Percentiles rank a stretch among this genome's conserved stretches.
phyloP scores from a whole-genome alignment of 371 early-diverging fungal genomes.

The Syncephalastrum sp. region DNA sequence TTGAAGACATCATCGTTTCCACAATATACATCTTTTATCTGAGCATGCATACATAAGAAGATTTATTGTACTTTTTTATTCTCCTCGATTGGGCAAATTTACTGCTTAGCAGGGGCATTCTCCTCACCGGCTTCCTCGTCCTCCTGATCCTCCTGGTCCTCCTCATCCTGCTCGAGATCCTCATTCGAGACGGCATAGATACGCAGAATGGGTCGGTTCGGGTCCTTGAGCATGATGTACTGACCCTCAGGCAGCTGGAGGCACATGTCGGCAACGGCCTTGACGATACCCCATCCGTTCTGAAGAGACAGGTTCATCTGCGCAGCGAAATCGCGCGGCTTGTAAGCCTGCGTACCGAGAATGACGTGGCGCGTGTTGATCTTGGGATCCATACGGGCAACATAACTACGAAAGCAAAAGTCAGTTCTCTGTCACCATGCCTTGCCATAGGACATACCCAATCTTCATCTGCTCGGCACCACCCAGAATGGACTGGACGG shows the following conservation, averaged over 20 bases:
- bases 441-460: conserved; percentile 52
- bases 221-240: conserved; percentile 94
- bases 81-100: not conserved
- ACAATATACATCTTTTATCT: too few relatives aligned
- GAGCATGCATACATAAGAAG: not conserved
- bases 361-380: conserved; percentile 83
- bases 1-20: too few relatives aligned
- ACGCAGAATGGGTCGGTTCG: conserved; percentile 87
- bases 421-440: conserved; percentile 9
- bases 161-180: conserved; percentile 63
- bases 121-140: conserved; percentile 15
- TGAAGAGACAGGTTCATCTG: conserved; percentile 87
- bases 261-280: conserved; percentile 88
- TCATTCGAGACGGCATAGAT: conserved; percentile 74
- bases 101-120: too few relatives aligned
- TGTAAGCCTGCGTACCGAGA: conserved; percentile 82
- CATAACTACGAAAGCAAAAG: conserved; percentile 36
- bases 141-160: conserved; percentile 51
- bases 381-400: conserved; percentile 71
- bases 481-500: conserved; percentile 85
- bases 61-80: not conserved
- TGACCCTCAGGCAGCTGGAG: conserved; percentile 87
- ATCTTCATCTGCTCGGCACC: conserved; percentile 90
- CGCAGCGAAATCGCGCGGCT: conserved; percentile 87
- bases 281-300: conserved; percentile 95